Conservation (phyloP, 768 basidiomycete species). For the Tricholoma sp. region DNA sequence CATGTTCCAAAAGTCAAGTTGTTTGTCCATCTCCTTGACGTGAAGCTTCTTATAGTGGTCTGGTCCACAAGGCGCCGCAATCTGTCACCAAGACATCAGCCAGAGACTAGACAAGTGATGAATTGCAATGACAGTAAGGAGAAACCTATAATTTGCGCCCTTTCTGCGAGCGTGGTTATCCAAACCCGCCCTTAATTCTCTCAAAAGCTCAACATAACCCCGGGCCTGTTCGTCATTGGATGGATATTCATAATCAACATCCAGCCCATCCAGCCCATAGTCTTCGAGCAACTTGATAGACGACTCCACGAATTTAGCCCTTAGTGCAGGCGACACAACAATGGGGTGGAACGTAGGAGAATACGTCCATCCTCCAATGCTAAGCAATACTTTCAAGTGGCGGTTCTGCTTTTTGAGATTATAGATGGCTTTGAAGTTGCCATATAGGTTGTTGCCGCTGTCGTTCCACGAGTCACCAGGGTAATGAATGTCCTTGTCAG, state of each 20-base stretch:
- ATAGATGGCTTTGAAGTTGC: slow-evolving; percentile 92
- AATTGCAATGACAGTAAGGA: slow-evolving; percentile 58
- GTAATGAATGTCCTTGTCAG: slow-evolving; percentile 97
- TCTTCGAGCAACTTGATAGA: slow-evolving; percentile 82
- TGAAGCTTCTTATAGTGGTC: slow-evolving; percentile 79
- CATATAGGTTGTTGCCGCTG: slow-evolving; percentile 83
- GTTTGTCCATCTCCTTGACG: slow-evolving; percentile 79
- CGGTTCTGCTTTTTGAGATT: slow-evolving; percentile 83
- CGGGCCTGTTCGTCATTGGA: slow-evolving; percentile 67
- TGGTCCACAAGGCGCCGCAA: slow-evolving; percentile 90
- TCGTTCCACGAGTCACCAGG: slow-evolving; percentile 96
- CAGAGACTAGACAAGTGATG: neutral
- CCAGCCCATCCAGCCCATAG: slow-evolving; percentile 88
- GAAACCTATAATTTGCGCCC: slow-evolving; percentile 56
- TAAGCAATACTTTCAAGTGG: slow-evolving; percentile 75
- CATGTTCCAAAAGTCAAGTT: slow-evolving; percentile 94
- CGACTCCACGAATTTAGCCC: slow-evolving; percentile 76
- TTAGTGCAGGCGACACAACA: slow-evolving; percentile 55
- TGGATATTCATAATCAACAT: slow-evolving; percentile 94
- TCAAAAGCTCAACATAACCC: slow-evolving; percentile 81
- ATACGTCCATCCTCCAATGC: slow-evolving; percentile 96
- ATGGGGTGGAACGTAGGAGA: slow-evolving; percentile 84
- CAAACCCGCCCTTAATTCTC: slow-evolving; percentile 67
- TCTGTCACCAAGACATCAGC: slow-evolving; percentile 34
- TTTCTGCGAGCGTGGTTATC: slow-evolving; percentile 66